phyloP scores from a whole-genome alignment of 768 basidiomycete species.

The Kwoniella bestiolae region DNA sequence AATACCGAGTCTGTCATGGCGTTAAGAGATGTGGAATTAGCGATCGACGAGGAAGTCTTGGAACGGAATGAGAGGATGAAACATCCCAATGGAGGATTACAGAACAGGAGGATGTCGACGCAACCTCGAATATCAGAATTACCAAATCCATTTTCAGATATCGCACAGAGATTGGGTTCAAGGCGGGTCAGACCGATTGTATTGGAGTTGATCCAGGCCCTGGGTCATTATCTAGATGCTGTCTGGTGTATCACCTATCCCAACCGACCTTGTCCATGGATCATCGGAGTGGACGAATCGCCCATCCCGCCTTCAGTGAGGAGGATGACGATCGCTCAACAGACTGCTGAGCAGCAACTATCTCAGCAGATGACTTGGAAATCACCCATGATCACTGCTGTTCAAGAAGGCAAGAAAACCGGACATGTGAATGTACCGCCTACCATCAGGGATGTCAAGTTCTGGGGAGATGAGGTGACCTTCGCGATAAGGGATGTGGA shows the following conservation, averaged over 20 bases:
- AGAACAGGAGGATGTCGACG: conserved; percentile 25
- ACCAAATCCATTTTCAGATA: conserved; percentile 46
- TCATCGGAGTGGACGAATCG: conserved; percentile 12
- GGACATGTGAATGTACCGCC: conserved; percentile 35
- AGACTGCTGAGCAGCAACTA: not conserved
- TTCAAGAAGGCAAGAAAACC: conserved; percentile 30
- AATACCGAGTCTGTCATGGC: conserved; percentile 46
- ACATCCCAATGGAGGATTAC: not conserved
- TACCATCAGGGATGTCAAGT: conserved; percentile 25
- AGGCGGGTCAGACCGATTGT: conserved; percentile 45
- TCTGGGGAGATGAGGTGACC: conserved; percentile 44
- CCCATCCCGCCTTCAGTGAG: conserved; percentile 17
- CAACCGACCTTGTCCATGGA: conserved; percentile 39
- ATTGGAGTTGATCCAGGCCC: conserved; percentile 44
- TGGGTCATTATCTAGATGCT: conserved; percentile 47
- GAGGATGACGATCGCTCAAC: conserved; percentile 7
- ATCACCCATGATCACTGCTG: conserved; percentile 39
- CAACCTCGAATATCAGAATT: conserved; percentile 31
- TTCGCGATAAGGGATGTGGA: conserved; percentile 40
- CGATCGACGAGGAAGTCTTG: conserved; percentile 38
- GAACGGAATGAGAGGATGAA: conserved; percentile 12
- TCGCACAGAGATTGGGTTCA: conserved; percentile 32
- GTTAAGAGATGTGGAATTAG: conserved; percentile 45
- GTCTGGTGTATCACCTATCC: conserved; percentile 36
- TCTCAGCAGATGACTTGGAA: conserved; percentile 17